Base-by-base conservation (phyloP, 2,329 filamentous ascomycete species). In the Passalora sequoiae region DNA sequence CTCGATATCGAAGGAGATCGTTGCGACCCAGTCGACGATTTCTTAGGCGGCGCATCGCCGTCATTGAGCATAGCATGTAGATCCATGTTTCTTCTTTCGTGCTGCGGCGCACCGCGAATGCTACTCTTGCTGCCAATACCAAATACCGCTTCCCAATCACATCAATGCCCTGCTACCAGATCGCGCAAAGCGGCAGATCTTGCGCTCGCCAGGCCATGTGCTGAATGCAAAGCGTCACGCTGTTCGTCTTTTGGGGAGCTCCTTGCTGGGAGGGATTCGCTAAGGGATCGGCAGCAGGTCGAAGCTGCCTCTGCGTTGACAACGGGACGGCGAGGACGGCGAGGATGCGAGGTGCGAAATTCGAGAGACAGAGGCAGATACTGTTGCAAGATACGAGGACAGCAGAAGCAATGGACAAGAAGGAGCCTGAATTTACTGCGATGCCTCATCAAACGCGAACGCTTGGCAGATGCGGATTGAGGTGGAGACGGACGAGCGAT, bases 21-120 rank as follows among this genome's bases (percentile, higher is more conserved):
- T 37, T 52, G 49, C 17, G 53, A 46, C 39, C 43, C 44, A 40
- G 50, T 45, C 43, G 51, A 38, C 13, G 51, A 36, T 35, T 46
- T 56, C 39, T 54, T 54, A 22, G 55, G 50, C 19, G 58, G 53
- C 45, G 55, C 51, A 6, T 49, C 43, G 15, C 55, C 50, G 43
- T 62, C 56, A 43, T 62, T 62, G 43, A 64, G 51, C 51, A 65
- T 57, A 19, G 55, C 44, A 9, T 46, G 46, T 41, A 65, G 53
- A 49, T 65, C 58, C 62, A 64, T 65, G 17, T 38, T 43, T 39
- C 37, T 22, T 33, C 12, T 31, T 25, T 20, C 25, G 22, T 38
- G 39, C 32, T 36, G 40, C 36, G 36, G 30, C 37, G 40, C 40
- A 40, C 38, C 24, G 13, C 31, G 19, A 15, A 21, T 36, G 17